Evolutionary conservation across 2,329 filamentous ascomycete species (phyloP).

Genomic region (Claviceps cyperi): DNA sequence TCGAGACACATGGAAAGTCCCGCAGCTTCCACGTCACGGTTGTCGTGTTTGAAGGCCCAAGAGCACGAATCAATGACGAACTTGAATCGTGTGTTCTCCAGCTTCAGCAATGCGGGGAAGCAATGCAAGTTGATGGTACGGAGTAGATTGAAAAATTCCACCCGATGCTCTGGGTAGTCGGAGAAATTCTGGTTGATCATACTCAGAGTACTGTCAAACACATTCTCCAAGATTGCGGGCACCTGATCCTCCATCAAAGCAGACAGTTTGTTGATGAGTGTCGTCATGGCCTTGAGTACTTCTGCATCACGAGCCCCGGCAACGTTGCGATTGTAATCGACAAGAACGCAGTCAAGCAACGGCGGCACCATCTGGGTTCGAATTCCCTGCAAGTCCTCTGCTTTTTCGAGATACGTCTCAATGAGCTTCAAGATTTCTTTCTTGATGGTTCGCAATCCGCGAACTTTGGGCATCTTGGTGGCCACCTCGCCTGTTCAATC

Average conservation of each 20-base stretch:
- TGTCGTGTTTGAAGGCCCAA: conserved; percentile 99
- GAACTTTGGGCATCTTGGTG: conserved; percentile 93
- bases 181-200: conserved; percentile 99
- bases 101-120: conserved; percentile 84
- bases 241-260: conserved; percentile 97
- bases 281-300: conserved; percentile 93
- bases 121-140: conserved; percentile 94
- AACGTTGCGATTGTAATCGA: conserved; percentile 96
- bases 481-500: conserved; percentile 60
- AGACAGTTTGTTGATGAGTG: conserved; percentile 90
- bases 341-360: conserved; percentile 78
- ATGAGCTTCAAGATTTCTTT: conserved; percentile 98
- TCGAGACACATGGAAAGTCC: conserved; percentile 97
- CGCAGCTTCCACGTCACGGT: conserved; percentile 90
- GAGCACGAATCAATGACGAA: conserved; percentile 98
- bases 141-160: conserved; percentile 98
- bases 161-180: conserved; percentile 93
- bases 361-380: conserved; percentile 92
- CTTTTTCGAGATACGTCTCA: conserved; percentile 95
- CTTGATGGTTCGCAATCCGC: conserved; percentile 92
- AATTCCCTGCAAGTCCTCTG: conserved; percentile 88
- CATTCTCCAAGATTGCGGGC: conserved; percentile 92
- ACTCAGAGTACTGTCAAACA: conserved; percentile 94
- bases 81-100: conserved; percentile 95
- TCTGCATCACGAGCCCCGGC: conserved; percentile 91